Evolutionary conservation across 164 flowering plant species (phyloP).

Genomic region (Stephania japonica): DNA sequence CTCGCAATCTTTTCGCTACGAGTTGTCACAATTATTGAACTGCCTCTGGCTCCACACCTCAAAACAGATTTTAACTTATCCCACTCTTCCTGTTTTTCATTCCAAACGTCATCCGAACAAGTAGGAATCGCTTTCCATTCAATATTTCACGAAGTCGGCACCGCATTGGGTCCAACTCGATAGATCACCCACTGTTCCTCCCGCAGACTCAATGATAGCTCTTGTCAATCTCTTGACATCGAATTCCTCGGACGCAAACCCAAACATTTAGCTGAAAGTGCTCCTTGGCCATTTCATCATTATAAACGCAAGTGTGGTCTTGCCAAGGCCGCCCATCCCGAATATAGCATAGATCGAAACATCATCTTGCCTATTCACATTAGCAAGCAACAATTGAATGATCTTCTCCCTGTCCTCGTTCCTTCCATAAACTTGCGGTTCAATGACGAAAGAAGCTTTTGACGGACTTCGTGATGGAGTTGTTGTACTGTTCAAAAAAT

Average conservation of each 20-base stretch:
- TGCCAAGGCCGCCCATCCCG: background rate
- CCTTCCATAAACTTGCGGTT: too few species aligned
- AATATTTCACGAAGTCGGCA: background rate
- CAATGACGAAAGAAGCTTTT: background rate
- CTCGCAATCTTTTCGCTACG: background rate
- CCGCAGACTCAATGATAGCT: background rate
- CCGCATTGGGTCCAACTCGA: background rate
- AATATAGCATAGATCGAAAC: background rate
- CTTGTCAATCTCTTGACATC: background rate
- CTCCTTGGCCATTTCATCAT: background rate
- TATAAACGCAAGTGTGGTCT: background rate
- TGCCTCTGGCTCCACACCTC: background rate
- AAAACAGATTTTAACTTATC: background rate
- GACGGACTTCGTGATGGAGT: background rate
- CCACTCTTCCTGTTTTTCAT: background rate
- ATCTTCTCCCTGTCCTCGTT: too few species aligned
- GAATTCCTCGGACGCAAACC: too few species aligned
- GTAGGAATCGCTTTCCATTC: background rate
- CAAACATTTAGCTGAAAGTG: background rate
- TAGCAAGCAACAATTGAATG: background rate
- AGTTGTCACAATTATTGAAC: constrained; percentile 1
- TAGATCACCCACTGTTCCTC: background rate
- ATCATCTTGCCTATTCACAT: background rate
- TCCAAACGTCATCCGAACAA: constrained; percentile 7
- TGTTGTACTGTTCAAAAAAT: background rate